Conservation (phyloP, 2,329 filamentous ascomycete genomes). For the Talaromyces sp. region DNA sequence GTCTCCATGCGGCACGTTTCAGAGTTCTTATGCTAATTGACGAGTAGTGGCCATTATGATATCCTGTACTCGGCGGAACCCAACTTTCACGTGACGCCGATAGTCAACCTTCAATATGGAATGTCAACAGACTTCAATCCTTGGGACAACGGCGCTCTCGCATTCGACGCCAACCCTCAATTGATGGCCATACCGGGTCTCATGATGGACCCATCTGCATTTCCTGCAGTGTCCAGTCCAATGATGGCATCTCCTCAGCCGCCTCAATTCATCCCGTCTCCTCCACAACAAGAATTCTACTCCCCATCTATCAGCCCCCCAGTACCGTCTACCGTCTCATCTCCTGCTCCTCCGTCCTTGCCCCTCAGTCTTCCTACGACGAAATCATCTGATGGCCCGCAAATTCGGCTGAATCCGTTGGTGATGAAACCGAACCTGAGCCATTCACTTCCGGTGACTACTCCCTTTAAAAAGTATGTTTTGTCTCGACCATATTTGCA, state of each 20-base stretch:
- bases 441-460: constrained; percentile 36
- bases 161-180: constrained; percentile 37
- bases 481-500: neutral
- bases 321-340: constrained; percentile 23
- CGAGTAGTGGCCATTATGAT: constrained; percentile 75
- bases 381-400: constrained; percentile 33
- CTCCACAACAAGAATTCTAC: constrained; percentile 33
- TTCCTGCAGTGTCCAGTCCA: constrained; percentile 25
- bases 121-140: constrained; percentile 35
- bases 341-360: constrained; percentile 23
- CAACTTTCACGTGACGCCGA: constrained; percentile 32
- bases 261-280: constrained; percentile 23
- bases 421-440: constrained; percentile 38
- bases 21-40: neutral
- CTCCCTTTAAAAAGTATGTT: constrained; percentile 40
- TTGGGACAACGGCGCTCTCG: constrained; percentile 35
- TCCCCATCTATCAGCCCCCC: constrained; percentile 14
- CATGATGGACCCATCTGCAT: constrained; percentile 32
- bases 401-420: constrained; percentile 40
- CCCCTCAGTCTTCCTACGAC: constrained; percentile 32
- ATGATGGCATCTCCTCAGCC: constrained; percentile 29
- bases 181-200: constrained; percentile 39
- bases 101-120: constrained; percentile 40
- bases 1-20: too few species aligned
- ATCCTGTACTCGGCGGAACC: constrained; percentile 70